A percentile compares a stretch with the other conserved stretches of the same genome.
phyloP scores from a whole-genome alignment of 2,329 filamentous ascomycete species.

The Pseudogymnoascus sp. region DNA sequence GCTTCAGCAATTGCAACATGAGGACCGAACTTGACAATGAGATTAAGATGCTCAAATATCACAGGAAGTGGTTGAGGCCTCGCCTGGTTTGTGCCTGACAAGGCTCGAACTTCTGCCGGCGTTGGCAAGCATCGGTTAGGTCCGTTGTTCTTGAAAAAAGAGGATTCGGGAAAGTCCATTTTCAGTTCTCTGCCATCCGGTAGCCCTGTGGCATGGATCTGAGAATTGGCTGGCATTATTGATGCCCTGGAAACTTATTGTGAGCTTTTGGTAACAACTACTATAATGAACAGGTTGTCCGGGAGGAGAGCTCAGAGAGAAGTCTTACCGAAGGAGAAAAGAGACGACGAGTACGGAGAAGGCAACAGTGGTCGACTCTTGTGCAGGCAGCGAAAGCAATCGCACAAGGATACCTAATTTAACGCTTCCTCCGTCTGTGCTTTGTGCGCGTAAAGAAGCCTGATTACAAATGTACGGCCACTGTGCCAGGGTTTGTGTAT shows the following conservation, averaged over 20 bases:
- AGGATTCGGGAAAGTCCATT: conserved; percentile 6
- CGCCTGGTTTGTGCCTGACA: not conserved
- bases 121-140: not conserved
- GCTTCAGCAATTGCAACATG: conserved; percentile 25
- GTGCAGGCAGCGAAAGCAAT: not conserved
- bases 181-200: not conserved
- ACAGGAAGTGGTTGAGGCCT: conserved; percentile 20
- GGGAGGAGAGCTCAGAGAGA: not conserved
- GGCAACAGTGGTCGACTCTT: not conserved
- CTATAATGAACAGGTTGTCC: not conserved
- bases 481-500: not conserved
- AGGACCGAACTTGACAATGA: conserved; percentile 31
- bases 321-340: not conserved
- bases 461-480: not conserved
- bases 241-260: not conserved
- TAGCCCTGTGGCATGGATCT: not conserved
- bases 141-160: conserved; percentile 3
- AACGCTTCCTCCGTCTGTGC: not conserved
- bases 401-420: not conserved
- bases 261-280: not conserved
- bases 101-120: not conserved
- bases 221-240: not conserved
- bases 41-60: conserved; percentile 25
- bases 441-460: not conserved
- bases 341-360: not conserved